These are phyloP conservation scores for Erysimum cheiranthoides DNA, from an alignment of 345 rosid genomes.

Conservation along the genomic window DNA sequence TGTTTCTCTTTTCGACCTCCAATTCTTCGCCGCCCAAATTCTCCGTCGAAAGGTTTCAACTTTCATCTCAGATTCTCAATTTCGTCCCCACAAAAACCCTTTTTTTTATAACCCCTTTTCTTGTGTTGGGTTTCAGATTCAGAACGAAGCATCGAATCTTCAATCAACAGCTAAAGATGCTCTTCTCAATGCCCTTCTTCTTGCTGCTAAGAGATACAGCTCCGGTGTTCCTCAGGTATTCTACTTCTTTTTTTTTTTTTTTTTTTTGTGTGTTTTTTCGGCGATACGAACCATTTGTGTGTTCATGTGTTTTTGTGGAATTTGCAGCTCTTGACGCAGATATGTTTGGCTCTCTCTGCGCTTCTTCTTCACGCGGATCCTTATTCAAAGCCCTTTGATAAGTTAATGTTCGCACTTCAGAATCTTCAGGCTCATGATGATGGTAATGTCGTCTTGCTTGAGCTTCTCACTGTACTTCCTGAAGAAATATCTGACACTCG, in stretches of 20 bases:
- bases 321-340: slow-evolving; percentile 89
- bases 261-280: slow-evolving; percentile 6
- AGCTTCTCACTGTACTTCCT: slow-evolving; percentile 93
- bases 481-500: slow-evolving; percentile 86
- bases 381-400: slow-evolving; percentile 84
- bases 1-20: slow-evolving; percentile 69
- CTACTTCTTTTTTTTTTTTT: slow-evolving; percentile 33
- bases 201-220: slow-evolving; percentile 84
- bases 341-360: slow-evolving; percentile 90
- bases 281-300: background rate
- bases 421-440: slow-evolving; percentile 76
- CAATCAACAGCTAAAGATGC: slow-evolving; percentile 77
- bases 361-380: slow-evolving; percentile 73
- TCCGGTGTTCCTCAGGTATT: slow-evolving; percentile 94
- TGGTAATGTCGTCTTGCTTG: slow-evolving; percentile 84
- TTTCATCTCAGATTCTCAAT: background rate
- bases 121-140: slow-evolving; percentile 62
- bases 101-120: background rate
- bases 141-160: slow-evolving; percentile 78
- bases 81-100: background rate
- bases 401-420: slow-evolving; percentile 80
- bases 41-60: slow-evolving; percentile 84
- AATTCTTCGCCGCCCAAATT: slow-evolving; percentile 96
- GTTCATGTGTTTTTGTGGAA: slow-evolving; percentile 30
- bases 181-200: slow-evolving; percentile 77